These are phyloP conservation scores for Botrytis galanthina DNA, from an alignment of 2,329 filamentous ascomycete genomes.

Conservation along the genomic window DNA sequence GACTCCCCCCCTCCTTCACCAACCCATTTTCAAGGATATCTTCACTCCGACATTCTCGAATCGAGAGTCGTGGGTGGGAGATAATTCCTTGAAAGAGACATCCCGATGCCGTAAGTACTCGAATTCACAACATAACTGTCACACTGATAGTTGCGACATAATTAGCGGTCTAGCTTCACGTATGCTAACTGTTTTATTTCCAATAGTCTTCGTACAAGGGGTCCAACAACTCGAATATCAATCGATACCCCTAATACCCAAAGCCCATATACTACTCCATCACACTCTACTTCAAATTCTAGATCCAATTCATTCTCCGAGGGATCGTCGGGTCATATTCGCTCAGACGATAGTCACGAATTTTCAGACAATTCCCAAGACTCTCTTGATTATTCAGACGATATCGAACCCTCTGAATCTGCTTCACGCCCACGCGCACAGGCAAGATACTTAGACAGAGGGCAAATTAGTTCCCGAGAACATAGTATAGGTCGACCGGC, in stretches of 20 bases:
- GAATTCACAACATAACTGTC: slow-evolving; percentile 8
- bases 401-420: slow-evolving; percentile 57
- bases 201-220: slow-evolving; percentile 4
- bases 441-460: slow-evolving; percentile 31
- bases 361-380: slow-evolving; percentile 41
- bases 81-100: slow-evolving; percentile 33
- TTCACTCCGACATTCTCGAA: slow-evolving; percentile 38
- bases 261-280: slow-evolving; percentile 26
- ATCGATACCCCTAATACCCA: slow-evolving; percentile 27
- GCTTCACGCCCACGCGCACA: slow-evolving; percentile 45
- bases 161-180: slow-evolving; percentile 1
- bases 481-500: slow-evolving; percentile 39
- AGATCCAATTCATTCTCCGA: slow-evolving; percentile 34
- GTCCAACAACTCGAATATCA: slow-evolving; percentile 26
- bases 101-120: slow-evolving; percentile 30
- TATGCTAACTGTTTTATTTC: slow-evolving; percentile 1
- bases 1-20: slow-evolving; percentile 23
- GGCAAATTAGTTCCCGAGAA: slow-evolving; percentile 20
- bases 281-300: slow-evolving; percentile 33
- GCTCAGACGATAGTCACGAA: slow-evolving; percentile 40
- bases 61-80: slow-evolving; percentile 37
- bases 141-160: slow-evolving; percentile 1
- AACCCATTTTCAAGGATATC: slow-evolving; percentile 34
- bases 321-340: slow-evolving; percentile 35
- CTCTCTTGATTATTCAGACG: slow-evolving; percentile 45